Evolutionary conservation across 768 basidiomycete genomes (phyloP), one percentile per base, ranked within the genome.

Genomic region (Termitomyces sp.): DNA sequence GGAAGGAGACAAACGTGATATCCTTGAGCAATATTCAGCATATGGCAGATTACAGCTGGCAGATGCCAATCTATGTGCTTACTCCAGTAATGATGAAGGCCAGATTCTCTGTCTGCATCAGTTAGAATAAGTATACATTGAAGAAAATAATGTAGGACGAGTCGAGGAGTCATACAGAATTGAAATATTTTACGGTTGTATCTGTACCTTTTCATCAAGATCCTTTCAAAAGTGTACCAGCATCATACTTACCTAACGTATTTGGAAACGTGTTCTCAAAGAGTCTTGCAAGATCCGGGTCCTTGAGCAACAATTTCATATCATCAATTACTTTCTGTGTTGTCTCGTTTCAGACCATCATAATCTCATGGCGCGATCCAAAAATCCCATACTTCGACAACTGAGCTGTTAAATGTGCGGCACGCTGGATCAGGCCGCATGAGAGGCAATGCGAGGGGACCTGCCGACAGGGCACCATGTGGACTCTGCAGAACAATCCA

Each of bases 201-300:
- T 91, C 89, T 89, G 55, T 18, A 33, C 31, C 25, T 16, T 16
- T 32, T 52, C 40, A 50, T 47, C 38, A 9, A 53, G 23, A 48
- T 50, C 22, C 52, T 23, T 29, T 36, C 22, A 25, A 16, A 53
- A 33, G 38, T 40, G 29, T 16, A 22, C 38, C 12, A 5, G 18
- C 7, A n/a, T n/a, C n/a, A n/a, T n/a, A n/a, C 74, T 55, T 59
- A 88, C 88, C 89, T 42, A 91, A 77, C 0, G 89, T 91, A 60
- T 89, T 89, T 3, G 89, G 89, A 63, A 90, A 89, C 0, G 89
- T 85, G 57, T 91, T 91, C 67, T 90, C 89, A 59, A 91, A 91
- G 20, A 91, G 66, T 47, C 87, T 79, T 12, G 89, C 89, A 49
- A 91, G 59, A 61, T 91, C 89, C 0, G 88, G 85, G 63, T 91